Base-by-base conservation (phyloP, 108 stramenopile genomes). In the Pinguiococcus pyrenoidosus region DNA sequence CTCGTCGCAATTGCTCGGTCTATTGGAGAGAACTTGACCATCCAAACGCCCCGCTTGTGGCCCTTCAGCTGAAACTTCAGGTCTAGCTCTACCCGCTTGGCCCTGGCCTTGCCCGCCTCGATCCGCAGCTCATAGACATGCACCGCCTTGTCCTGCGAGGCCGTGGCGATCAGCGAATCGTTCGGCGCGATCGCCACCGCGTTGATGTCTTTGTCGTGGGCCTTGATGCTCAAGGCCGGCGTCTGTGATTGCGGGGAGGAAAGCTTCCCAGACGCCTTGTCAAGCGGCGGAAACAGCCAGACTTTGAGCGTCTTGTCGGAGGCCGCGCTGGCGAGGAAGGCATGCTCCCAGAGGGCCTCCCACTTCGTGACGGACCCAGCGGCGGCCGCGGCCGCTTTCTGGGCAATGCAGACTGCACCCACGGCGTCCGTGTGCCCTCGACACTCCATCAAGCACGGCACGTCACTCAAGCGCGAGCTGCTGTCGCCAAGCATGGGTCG, bases 21-120 rank as follows among this genome's bases (percentile, higher is more conserved):
- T 28, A 79, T 69, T 23, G 86, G 85, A 36, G 88, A 88, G 46
- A 94, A 97, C 34, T 78, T 51, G 29, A 61, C 48, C 41, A 85
- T 84, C 92, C 92, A 94, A 13, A 97, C 84, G 42, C 92, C 96
- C 30, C 92, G 61, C 48, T 83, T 80, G 48, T 97, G 96, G 10
- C 96, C 96, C 41, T 72, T 86, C 34, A 97, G 54, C 5, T 84
- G n/a, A n/a, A n/a, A n/a, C n/a, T n/a, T n/a, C n/a, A n/a, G n/a
- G n/a, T n/a, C n/a, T n/a, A n/a, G n/a, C n/a, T n/a, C n/a, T n/a
- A n/a, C n/a, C n/a, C n/a, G n/a, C n/a, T n/a, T n/a, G n/a, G n/a
- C n/a, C n/a, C n/a, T n/a, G n/a, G n/a, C n/a, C n/a, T n/a, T n/a
- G n/a, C n/a, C n/a, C n/a, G n/a, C n/a, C n/a, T n/a, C n/a, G n/a